Conservation (phyloP, 1,284 basidiomycete species). For the Heterobasidion occidentale region DNA sequence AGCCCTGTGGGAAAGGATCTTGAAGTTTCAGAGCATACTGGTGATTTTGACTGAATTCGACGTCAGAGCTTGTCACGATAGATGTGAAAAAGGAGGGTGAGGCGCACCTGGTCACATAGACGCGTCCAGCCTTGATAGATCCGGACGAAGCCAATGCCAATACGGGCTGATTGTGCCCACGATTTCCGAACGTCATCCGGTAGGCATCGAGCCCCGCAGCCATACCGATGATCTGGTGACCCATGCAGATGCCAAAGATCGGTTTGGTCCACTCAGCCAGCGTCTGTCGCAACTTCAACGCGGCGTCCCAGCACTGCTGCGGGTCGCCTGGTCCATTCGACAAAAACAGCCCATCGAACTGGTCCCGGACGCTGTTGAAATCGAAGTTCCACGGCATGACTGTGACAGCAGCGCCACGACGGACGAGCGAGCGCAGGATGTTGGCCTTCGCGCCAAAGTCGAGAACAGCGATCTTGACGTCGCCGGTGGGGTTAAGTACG, state of each 20-base stretch:
- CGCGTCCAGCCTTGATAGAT: constrained; percentile 89
- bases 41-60: constrained; percentile 70
- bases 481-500: constrained; percentile 81
- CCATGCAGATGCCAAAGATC: constrained; percentile 99
- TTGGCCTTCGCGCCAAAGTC: constrained; percentile 99
- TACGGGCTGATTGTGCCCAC: constrained; percentile 99
- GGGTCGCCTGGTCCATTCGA: constrained; percentile 97
- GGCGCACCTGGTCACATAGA: constrained; percentile 89
- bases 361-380: constrained; percentile 86
- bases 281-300: constrained; percentile 72
- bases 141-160: constrained; percentile 87
- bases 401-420: constrained; percentile 86
- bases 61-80: background rate
- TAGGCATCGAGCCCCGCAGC: constrained; percentile 96
- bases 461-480: constrained; percentile 89
- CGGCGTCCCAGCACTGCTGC: constrained; percentile 82
- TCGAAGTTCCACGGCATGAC: constrained; percentile 97
- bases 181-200: constrained; percentile 96
- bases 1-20: constrained; percentile 90
- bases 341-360: constrained; percentile 93
- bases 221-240: constrained; percentile 94
- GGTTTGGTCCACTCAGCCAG: constrained; percentile 88
- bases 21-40: constrained; percentile 91
- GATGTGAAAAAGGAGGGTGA: constrained; percentile 8
- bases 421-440: constrained; percentile 88